Conservation (phyloP, 495 filamentous ascomycete genomes). For the Thermothielavioides terrestris region DNA sequence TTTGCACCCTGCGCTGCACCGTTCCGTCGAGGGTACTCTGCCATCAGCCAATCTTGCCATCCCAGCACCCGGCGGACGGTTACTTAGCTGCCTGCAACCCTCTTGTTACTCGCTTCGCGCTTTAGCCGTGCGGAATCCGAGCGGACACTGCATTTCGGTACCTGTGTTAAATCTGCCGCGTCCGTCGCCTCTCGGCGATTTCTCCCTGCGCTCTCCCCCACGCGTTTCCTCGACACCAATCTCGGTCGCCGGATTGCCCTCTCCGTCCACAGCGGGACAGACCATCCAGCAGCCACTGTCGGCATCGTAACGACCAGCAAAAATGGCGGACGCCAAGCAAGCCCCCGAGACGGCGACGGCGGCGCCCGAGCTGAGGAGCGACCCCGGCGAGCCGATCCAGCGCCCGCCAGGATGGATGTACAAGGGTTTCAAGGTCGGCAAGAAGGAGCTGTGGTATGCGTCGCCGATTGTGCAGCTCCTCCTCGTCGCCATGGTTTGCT, state of each 20-base stretch:
- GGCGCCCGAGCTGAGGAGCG: constrained; percentile 4
- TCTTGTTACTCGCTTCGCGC: neutral
- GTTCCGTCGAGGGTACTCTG: neutral
- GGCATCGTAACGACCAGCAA: neutral
- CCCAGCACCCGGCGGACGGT: neutral
- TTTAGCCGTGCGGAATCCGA: neutral
- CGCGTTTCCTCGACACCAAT: neutral
- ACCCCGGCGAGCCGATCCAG: neutral
- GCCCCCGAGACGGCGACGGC: neutral
- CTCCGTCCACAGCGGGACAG: neutral
- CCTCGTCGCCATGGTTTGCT: constrained; percentile 77
- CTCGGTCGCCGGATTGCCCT: neutral
- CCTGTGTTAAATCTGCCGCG: neutral
- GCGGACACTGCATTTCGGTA: neutral
- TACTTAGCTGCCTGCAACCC: neutral
- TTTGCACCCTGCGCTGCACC: neutral
- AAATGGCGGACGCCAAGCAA: constrained; percentile 15
- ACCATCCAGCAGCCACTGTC: neutral
- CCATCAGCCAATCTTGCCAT: neutral
- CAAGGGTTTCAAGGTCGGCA: constrained; percentile 49
- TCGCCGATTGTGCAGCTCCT: constrained; percentile 66
- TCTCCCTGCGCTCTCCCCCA: neutral
- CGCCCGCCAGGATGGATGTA: constrained; percentile 59
- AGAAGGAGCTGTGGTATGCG: constrained; percentile 58
- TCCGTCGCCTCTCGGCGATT: neutral